Base-by-base conservation (phyloP, 2,329 filamentous ascomycete genomes). In the Alternaria metachromatica region DNA sequence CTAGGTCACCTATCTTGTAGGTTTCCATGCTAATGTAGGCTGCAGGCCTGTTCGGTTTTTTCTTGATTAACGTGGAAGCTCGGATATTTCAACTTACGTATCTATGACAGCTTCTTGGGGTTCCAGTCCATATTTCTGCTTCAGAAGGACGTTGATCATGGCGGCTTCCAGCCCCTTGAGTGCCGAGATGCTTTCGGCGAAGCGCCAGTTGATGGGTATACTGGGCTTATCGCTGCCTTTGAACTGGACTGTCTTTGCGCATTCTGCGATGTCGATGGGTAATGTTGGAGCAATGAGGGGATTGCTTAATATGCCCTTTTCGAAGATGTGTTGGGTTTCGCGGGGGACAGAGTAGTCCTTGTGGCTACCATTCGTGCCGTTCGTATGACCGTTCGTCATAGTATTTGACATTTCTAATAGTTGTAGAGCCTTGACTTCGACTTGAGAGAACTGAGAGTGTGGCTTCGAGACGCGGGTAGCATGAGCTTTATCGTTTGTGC, bases 191-290 rank as follows among this genome's bases (percentile, higher is more conserved):
- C 84, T 86, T 70, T 87, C 86, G 3, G 86, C 85, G 55, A 87
- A 86, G 3, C 85, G 80, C 86, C 86, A 88, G 55, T 86, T 87
- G 72, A 88, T 84, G 0, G 85, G 84, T 10, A 87, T 80, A 48
- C 77, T 83, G 0, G 85, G 85, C 26, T 73, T 71, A 23, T 78
- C 69, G 15, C 69, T 76, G 5, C 85, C 85, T 23, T 81, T 78
- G 60, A 85, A 86, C 0, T 67, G 73, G 45, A 85, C 78, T 13
- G 63, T 64, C 23, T 70, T 74, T 8, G 75, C 78, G 53, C 78
- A 78, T 68, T 79, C 73, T 55, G 75, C 62, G 45, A 80, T 75
- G 11, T 80, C 80, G 23, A 59, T 26, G 1, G 81, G 83, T 3
- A 83, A 64, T 18, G 73, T 69, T 18, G 78, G 75, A 6, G 68